Evolutionary conservation across 345 rosid genomes (phyloP).

Genomic region (Erucastrum elatum): DNA sequence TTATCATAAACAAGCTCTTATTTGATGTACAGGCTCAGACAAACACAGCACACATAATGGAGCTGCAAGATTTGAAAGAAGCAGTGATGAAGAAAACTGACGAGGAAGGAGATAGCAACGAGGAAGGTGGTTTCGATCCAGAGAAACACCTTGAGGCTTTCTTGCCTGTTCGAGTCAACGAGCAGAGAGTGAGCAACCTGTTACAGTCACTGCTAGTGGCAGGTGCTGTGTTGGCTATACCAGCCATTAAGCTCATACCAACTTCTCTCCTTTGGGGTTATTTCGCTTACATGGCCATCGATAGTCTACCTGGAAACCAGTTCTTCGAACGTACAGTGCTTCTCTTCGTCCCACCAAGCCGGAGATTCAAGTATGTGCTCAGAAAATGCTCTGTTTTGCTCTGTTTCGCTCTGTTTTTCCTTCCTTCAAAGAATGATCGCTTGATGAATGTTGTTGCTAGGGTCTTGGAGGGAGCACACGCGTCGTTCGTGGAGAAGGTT

Average conservation of each 20-base stretch:
- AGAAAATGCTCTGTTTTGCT: neutral
- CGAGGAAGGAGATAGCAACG: conserved; percentile 25
- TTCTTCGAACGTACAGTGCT: conserved; percentile 82
- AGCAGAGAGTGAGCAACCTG: conserved; percentile 79
- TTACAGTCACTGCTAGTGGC: conserved; percentile 78
- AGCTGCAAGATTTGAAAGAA: conserved; percentile 71
- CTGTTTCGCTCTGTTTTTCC: neutral
- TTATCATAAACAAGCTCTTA: neutral
- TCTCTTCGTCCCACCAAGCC: conserved; percentile 57
- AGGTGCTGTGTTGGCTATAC: conserved; percentile 60
- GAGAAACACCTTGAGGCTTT: conserved; percentile 77
- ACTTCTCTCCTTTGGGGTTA: conserved; percentile 89
- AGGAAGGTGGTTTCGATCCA: conserved; percentile 54
- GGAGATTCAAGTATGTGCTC: conserved; percentile 59
- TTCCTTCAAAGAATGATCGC: neutral
- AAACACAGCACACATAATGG: conserved; percentile 42
- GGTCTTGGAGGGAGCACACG: conserved; percentile 67
- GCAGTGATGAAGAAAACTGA: conserved; percentile 55
- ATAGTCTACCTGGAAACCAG: conserved; percentile 87
- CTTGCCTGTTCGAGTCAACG: conserved; percentile 85
- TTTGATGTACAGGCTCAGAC: conserved; percentile 32
- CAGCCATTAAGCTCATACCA: conserved; percentile 72
- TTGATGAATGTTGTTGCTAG: conserved; percentile 32
- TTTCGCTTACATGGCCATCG: conserved; percentile 87
- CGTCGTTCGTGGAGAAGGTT: conserved; percentile 74